A percentile compares a stretch with the other conserved stretches of the same genome.
Conservation (phyloP, 345 rosid species). For the Populus deltoides region DNA sequence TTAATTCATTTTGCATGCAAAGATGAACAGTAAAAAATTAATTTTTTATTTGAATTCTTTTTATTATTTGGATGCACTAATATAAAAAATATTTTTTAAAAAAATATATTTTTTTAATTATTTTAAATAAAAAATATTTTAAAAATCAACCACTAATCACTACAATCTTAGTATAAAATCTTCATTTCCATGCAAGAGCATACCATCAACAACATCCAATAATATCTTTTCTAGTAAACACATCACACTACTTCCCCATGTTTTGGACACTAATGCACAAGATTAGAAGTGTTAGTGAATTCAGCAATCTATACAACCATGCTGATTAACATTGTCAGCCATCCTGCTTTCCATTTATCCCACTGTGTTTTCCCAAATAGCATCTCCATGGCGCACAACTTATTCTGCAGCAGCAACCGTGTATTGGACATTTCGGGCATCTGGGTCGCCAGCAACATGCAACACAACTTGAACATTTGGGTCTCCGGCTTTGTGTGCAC, state of each 20-base stretch:
- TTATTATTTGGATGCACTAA: too few species aligned
- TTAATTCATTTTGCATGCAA: too few species aligned
- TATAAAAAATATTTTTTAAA: background rate
- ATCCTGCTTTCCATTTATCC: conserved; percentile 29
- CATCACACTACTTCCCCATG: conserved; percentile 24
- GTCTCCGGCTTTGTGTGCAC: conserved; percentile 45
- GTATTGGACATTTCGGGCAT: conserved; percentile 17
- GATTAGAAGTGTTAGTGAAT: conserved; percentile 30
- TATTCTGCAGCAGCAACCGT: conserved; percentile 12
- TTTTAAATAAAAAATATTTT: background rate
- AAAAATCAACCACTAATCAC: too few species aligned
- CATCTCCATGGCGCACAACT: conserved; percentile 43
- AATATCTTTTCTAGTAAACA: background rate
- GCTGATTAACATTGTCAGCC: conserved; percentile 19
- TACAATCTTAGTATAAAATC: background rate
- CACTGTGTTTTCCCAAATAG: conserved; percentile 26
- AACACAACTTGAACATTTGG: conserved; percentile 40
- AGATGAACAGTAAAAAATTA: too few species aligned
- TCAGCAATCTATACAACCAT: conserved; percentile 42
- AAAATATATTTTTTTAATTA: too few species aligned
- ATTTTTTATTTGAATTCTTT: too few species aligned
- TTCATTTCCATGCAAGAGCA: conserved; percentile 12
- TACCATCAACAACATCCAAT: conserved; percentile 14
- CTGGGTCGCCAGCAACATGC: conserved; percentile 2
- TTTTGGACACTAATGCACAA: conserved; percentile 29